Conservation (phyloP, 371 early-diverging fungal species). For the Choanephora cucurbitarum region DNA sequence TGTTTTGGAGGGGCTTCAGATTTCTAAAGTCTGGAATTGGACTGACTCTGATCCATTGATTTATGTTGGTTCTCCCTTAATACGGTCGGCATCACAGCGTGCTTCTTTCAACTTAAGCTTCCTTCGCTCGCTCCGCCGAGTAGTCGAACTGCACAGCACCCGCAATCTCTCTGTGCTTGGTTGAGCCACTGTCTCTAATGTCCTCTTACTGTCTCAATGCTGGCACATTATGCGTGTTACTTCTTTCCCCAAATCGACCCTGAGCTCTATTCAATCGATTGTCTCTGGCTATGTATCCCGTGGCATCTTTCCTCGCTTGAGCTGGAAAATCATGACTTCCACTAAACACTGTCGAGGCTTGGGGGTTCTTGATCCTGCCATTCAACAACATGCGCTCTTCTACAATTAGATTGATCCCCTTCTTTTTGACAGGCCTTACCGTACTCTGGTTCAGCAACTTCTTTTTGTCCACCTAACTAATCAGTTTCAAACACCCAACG, state of each 20-base stretch:
- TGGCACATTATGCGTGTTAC: conserved; percentile 28
- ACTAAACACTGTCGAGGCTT: conserved; percentile 4
- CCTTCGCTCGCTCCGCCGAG: neutral
- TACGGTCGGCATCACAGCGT: neutral
- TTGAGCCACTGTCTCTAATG: conserved; percentile 5
- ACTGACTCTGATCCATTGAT: neutral
- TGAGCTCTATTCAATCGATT: neutral
- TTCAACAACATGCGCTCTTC: conserved; percentile 4
- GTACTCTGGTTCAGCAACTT: neutral
- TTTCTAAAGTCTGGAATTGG: neutral
- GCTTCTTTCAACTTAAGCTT: neutral
- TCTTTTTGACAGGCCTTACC: neutral
- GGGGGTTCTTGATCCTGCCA: conserved; percentile 8
- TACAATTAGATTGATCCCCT: conserved; percentile 4
- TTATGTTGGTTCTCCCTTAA: conserved; percentile 8
- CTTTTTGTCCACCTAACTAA: neutral
- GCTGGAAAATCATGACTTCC: neutral
- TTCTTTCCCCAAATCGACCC: neutral
- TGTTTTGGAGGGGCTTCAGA: neutral
- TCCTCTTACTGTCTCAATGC: conserved; percentile 8
- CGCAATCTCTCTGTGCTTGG: conserved; percentile 4
- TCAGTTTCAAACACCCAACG: neutral
- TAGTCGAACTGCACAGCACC: neutral
- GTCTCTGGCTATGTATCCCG: conserved; percentile 8
- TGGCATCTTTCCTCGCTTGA: conserved; percentile 10